A percentile compares a stretch with the other conserved stretches of the same genome.
phyloP scores from a whole-genome alignment of 805 yeast genomes.

The Candida parachauliodes region DNA sequence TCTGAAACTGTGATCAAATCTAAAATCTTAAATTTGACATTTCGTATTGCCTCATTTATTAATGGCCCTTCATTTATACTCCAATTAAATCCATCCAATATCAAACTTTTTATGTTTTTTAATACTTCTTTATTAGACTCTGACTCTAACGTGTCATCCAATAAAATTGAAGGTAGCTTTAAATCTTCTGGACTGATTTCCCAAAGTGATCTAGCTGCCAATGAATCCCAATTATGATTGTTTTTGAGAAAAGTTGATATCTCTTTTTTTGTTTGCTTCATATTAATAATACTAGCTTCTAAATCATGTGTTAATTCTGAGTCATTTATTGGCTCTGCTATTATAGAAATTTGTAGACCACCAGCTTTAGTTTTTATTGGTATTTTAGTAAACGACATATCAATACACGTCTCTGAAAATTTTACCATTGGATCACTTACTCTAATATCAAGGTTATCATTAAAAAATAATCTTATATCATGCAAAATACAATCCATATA shows the following conservation, averaged over 20 bases:
- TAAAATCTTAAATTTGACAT: constrained; percentile 66
- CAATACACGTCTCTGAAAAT: constrained; percentile 73
- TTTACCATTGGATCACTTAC: constrained; percentile 81
- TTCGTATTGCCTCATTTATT: constrained; percentile 77
- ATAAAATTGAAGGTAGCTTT: constrained; percentile 46
- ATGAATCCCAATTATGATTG: constrained; percentile 74
- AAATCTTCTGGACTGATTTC: constrained; percentile 50
- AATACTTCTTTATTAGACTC: constrained; percentile 61
- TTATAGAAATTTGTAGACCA: constrained; percentile 49
- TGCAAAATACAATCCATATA: constrained; percentile 80
- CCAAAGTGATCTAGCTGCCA: constrained; percentile 83
- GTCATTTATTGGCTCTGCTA: constrained; percentile 70
- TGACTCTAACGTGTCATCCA: constrained; percentile 70
- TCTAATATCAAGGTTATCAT: constrained; percentile 62
- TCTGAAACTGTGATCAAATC: constrained; percentile 53
- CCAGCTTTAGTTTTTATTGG: constrained; percentile 49
- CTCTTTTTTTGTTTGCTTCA: constrained; percentile 23
- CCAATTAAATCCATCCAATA: constrained; percentile 82
- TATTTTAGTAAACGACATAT: constrained; percentile 65
- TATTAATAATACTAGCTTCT: constrained; percentile 42
- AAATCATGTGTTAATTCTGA: constrained; percentile 51
- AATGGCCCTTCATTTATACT: constrained; percentile 84
- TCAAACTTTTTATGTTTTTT: constrained; percentile 45
- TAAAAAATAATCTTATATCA: constrained; percentile 64
- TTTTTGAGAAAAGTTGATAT: constrained; percentile 54